Evolutionary conservation across 257 asterid genomes (phyloP), one percentile per base, ranked within the genome.

Genomic region (Solanum neorickii): DNA sequence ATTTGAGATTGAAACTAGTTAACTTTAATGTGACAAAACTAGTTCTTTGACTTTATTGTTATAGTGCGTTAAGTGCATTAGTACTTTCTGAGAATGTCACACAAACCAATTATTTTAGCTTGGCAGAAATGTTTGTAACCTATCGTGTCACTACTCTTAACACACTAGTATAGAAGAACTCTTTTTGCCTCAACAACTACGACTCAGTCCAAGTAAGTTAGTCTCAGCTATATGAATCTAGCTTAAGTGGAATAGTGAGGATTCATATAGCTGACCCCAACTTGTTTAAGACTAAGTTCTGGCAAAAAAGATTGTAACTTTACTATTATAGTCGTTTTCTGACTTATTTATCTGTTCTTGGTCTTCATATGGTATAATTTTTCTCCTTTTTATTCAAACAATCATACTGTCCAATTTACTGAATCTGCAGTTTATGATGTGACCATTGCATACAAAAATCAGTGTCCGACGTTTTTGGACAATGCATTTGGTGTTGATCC

Each of bases 401-500:
- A 42, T 20, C 68, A 52, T 2, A 33, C 21, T 69, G 4, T 66
- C 47, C 65, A 56, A 56, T 56, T 56, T 56, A 10, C 44, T 59
- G 66, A 11, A 44, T 85, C 47, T 91, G 94, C 97, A 94, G 99
- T 96, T 89, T 96, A 95, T 76, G 98, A 96, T 91, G 91, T 96
- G 59, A 95, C 99, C 25, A 95, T 96, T 41, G 97, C 95, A 62
- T 96, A 96, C 89, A 90, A 92, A 42, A 89, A 92, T 42, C 91
- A 92, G 9, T 93, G 94, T 90, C 99, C 99, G 0, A 89, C 97
- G 23, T 94, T 96, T 93, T 83, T 95, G 91, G 99, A 96, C 88
- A 96, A 96, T 12, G 97, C 93, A 12, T 96, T 84, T 76, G 99
- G 98, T 13, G 90, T 94, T 2, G 98, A 95, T 88, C 99, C 99